Percentiles rank a stretch among this genome's conserved stretches.
Evolutionary conservation across 116 monocot genomes (phyloP).

Genomic region (Cymodocea nodosa): DNA sequence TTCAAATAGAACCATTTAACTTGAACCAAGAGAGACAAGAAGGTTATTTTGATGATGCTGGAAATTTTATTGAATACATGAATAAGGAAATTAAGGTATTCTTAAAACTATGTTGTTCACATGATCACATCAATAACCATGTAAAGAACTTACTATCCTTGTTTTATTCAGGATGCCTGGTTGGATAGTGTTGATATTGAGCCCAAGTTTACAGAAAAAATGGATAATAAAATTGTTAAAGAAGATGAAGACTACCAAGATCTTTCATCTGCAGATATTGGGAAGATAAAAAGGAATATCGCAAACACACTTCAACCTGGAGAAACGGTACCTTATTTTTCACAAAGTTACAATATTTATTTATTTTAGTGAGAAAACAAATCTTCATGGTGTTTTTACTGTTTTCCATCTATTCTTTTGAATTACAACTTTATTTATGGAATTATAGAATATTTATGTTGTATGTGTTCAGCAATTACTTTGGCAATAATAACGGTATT

Average conservation of each 20-base stretch:
- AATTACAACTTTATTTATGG: too few species aligned
- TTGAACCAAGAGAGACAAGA: slow-evolving; percentile 88
- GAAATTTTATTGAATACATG: slow-evolving; percentile 88
- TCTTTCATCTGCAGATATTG: slow-evolving; percentile 68
- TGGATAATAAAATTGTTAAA: slow-evolving; percentile 8
- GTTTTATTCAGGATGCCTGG: slow-evolving; percentile 86
- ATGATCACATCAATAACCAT: not conserved
- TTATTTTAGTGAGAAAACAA: too few species aligned
- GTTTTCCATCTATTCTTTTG: too few species aligned
- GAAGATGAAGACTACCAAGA: slow-evolving; percentile 57
- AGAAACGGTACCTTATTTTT: slow-evolving; percentile 54
- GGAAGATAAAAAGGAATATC: slow-evolving; percentile 76
- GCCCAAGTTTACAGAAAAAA: slow-evolving; percentile 31
- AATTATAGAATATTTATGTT: too few species aligned
- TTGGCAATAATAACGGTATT: too few species aligned
- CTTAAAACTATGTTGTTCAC: not conserved
- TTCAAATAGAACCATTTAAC: slow-evolving; percentile 87
- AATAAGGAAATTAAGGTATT: slow-evolving; percentile 68
- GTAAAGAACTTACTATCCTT: not conserved
- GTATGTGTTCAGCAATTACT: too few species aligned
- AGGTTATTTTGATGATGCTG: slow-evolving; percentile 90
- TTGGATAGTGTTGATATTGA: slow-evolving; percentile 73
- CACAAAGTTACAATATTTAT: not conserved
- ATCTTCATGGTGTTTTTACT: too few species aligned
- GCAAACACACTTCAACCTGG: slow-evolving; percentile 64